Conservation (phyloP, 202 grass and related monocot species). For the Dendrocalamus latiflorus region DNA sequence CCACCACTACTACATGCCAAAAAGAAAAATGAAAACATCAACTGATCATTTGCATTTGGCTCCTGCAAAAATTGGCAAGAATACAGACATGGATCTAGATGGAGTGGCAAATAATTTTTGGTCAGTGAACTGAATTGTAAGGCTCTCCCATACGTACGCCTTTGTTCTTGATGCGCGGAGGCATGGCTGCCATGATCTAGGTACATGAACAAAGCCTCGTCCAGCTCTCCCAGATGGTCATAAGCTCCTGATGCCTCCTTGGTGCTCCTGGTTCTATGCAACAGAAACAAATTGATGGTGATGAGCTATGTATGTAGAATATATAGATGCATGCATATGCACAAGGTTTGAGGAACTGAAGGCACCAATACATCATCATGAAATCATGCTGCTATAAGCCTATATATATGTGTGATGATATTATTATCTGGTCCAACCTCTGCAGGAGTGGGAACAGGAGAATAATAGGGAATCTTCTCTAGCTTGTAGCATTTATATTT, state of each 20-base stretch:
- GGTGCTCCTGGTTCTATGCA: conserved; percentile 40
- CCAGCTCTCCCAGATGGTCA: conserved; percentile 78
- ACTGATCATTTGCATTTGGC: conserved; percentile 21
- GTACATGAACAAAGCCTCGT: conserved; percentile 89
- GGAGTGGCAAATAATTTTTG: not conserved
- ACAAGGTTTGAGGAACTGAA: conserved; percentile 31
- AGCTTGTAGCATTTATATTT: conserved; percentile 44
- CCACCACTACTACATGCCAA: conserved; percentile 1
- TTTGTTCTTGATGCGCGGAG: conserved; percentile 59
- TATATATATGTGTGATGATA: conserved; percentile 15
- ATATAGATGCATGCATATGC: not conserved
- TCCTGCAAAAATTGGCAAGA: not conserved
- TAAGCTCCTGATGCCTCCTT: conserved; percentile 70
- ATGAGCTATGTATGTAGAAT: not conserved
- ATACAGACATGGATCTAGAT: not conserved
- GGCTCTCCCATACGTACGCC: conserved; percentile 51
- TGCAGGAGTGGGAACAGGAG: conserved; percentile 46
- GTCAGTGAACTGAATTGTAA: not conserved
- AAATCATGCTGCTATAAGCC: conserved; percentile 53
- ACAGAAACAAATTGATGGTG: conserved; percentile 2
- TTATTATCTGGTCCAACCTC: conserved; percentile 45
- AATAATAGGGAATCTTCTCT: conserved; percentile 52
- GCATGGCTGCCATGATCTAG: conserved; percentile 67
- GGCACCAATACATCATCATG: conserved; percentile 27
- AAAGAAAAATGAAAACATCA: not conserved